Conservation (phyloP, 805 yeast genomes). For the Schizosaccharomyces osmophilus region DNA sequence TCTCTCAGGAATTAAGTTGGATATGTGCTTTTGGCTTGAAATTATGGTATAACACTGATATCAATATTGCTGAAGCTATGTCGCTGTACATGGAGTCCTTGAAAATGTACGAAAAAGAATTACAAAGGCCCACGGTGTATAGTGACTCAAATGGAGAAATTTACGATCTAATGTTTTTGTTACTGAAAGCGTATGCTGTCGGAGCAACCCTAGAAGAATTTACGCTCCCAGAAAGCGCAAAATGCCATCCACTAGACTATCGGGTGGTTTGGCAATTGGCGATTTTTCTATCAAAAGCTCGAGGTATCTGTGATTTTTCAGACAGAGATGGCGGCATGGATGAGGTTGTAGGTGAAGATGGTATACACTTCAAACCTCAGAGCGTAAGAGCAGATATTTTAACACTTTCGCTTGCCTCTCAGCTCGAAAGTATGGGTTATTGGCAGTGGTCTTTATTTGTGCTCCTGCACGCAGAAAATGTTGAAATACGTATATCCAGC, state of each 20-base stretch:
- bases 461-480: slow-evolving; percentile 30
- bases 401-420: slow-evolving; percentile 24
- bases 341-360: not conserved
- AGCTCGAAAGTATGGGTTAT: slow-evolving; percentile 23
- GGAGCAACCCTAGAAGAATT: not conserved
- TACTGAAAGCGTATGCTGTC: slow-evolving; percentile 5
- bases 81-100: slow-evolving; percentile 5
- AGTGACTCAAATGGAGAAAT: not conserved
- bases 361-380: not conserved
- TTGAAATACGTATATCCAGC: slow-evolving; percentile 19
- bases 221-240: not conserved
- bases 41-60: slow-evolving; percentile 27
- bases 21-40: slow-evolving; percentile 31
- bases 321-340: slow-evolving; percentile 1
- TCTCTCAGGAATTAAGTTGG: slow-evolving; percentile 34
- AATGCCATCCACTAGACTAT: slow-evolving; percentile 3
- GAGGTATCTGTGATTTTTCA: slow-evolving; percentile 5
- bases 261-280: slow-evolving; percentile 24
- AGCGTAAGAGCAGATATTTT: slow-evolving; percentile 16
- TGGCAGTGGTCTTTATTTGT: slow-evolving; percentile 41
- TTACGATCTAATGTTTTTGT: slow-evolving; percentile 5
- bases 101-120: not conserved
- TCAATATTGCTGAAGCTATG: not conserved
- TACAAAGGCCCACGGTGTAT: not conserved
- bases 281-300: slow-evolving; percentile 17